These are phyloP conservation scores for Cystobasidiaceae sp. DNA, from an alignment of 1,284 basidiomycete genomes.

Conservation along the genomic window DNA sequence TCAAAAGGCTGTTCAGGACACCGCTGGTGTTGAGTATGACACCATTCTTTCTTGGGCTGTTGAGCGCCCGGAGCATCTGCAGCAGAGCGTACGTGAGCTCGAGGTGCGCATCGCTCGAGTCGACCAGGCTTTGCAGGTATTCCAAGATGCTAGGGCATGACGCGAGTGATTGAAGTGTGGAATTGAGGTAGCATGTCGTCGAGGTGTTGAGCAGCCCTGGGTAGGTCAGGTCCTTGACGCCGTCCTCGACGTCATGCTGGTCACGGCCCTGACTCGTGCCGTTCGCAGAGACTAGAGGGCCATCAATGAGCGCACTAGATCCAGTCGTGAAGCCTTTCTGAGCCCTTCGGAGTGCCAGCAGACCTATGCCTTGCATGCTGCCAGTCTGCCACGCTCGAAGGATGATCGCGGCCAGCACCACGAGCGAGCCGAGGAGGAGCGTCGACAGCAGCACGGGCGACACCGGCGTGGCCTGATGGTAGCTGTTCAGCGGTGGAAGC, in stretches of 20 bases:
- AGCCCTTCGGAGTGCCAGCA: conserved; percentile 3
- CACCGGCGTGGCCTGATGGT: neutral
- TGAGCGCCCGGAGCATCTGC: conserved; percentile 11
- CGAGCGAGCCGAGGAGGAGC: neutral
- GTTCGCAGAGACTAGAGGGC: neutral
- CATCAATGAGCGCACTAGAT: neutral
- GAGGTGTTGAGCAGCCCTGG: conserved; percentile 26
- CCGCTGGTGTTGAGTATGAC: conserved; percentile 6
- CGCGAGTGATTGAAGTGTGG: conserved; percentile 28
- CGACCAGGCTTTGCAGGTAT: conserved; percentile 11
- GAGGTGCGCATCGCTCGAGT: conserved; percentile 15
- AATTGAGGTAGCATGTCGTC: conserved; percentile 30
- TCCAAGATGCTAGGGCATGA: conserved; percentile 20
- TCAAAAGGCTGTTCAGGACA: conserved; percentile 24
- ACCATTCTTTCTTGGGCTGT: conserved; percentile 4
- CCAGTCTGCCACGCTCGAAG: neutral
- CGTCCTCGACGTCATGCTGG: neutral
- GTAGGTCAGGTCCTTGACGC: conserved; percentile 12
- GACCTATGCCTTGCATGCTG: conserved; percentile 27
- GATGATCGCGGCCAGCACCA: neutral
- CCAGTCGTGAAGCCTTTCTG: neutral
- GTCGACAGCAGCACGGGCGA: neutral
- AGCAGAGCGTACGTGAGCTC: conserved; percentile 4
- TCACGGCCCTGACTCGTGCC: neutral
- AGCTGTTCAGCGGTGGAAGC: no score